phyloP scores from a whole-genome alignment of 2,329 filamentous ascomycete species.

The Verticillium albo-atrum region DNA sequence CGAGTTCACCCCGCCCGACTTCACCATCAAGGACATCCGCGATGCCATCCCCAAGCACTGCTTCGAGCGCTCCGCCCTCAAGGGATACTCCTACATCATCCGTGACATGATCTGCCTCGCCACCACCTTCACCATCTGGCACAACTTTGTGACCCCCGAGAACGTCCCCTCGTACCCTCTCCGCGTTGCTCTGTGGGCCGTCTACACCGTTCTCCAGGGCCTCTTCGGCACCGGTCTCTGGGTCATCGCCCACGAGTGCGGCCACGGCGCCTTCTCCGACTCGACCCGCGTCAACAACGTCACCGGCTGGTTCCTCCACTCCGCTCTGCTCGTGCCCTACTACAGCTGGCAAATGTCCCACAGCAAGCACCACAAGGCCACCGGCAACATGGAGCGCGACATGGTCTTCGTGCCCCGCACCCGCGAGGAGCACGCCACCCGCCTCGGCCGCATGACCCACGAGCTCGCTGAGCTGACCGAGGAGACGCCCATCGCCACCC shows the following conservation, averaged over 20 bases:
- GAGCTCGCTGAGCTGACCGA: constrained; percentile 87
- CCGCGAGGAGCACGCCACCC: constrained; percentile 72
- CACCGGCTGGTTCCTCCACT: constrained; percentile 89
- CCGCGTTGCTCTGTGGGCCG: constrained; percentile 59
- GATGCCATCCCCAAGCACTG: constrained; percentile 98
- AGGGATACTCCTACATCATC: constrained; percentile 76
- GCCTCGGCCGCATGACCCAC: constrained; percentile 69
- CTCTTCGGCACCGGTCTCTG: constrained; percentile 91
- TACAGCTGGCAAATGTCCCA: constrained; percentile 99
- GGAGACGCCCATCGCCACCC: constrained; percentile 85
- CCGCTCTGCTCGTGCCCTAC: constrained; percentile 85
- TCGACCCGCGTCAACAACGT: constrained; percentile 88
- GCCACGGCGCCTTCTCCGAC: constrained; percentile 93
- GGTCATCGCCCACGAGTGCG: constrained; percentile 97
- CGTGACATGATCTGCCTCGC: constrained; percentile 72
- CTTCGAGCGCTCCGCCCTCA: constrained; percentile 78
- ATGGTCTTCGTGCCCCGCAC: constrained; percentile 99
- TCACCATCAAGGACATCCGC: constrained; percentile 94
- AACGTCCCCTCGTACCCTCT: constrained; percentile 65
- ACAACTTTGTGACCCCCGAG: constrained; percentile 86
- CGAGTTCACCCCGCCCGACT: constrained; percentile 88
- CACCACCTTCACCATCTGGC: constrained; percentile 78
- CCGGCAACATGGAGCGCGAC: constrained; percentile 92
- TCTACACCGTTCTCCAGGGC: constrained; percentile 79
- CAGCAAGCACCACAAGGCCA: constrained; percentile 99